Evolutionary conservation across 768 basidiomycete genomes (phyloP).

Genomic region (Lactarius sp.): DNA sequence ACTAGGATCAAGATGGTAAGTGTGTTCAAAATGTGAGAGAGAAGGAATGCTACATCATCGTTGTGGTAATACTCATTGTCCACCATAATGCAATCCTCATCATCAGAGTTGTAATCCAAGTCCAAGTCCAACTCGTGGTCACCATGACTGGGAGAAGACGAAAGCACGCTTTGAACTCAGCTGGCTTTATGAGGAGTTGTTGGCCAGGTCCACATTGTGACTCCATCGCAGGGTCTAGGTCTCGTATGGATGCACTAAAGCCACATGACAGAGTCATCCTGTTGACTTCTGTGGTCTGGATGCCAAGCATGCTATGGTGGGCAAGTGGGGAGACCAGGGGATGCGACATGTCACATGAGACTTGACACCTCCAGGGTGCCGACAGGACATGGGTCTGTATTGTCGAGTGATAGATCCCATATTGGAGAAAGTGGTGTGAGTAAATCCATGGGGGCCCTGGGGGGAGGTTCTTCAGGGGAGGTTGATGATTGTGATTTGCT

Average conservation of each 20-base stretch:
- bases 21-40: too few species aligned
- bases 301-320: neutral
- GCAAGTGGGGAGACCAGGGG: slow-evolving; percentile 11
- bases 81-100: too few species aligned
- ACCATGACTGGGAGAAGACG: too few species aligned
- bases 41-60: too few species aligned
- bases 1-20: too few species aligned
- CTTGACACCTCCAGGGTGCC: slow-evolving; percentile 20
- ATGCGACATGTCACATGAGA: slow-evolving; percentile 14
- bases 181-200: too few species aligned
- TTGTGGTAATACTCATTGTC: too few species aligned
- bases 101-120: too few species aligned
- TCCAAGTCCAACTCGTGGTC: too few species aligned
- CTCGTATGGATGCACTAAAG: neutral
- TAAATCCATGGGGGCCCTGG: slow-evolving; percentile 4
- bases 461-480: slow-evolving; percentile 10
- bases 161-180: too few species aligned
- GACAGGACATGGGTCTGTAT: slow-evolving; percentile 2
- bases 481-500: slow-evolving; percentile 7
- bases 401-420: slow-evolving; percentile 13
- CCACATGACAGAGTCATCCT: slow-evolving; percentile 2
- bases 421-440: slow-evolving; percentile 20
- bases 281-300: slow-evolving; percentile 17
- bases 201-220: too few species aligned
- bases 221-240: slow-evolving; percentile 1